Base-by-base conservation (phyloP, 140 eudicot species). In the Ambrosia hybrid region DNA sequence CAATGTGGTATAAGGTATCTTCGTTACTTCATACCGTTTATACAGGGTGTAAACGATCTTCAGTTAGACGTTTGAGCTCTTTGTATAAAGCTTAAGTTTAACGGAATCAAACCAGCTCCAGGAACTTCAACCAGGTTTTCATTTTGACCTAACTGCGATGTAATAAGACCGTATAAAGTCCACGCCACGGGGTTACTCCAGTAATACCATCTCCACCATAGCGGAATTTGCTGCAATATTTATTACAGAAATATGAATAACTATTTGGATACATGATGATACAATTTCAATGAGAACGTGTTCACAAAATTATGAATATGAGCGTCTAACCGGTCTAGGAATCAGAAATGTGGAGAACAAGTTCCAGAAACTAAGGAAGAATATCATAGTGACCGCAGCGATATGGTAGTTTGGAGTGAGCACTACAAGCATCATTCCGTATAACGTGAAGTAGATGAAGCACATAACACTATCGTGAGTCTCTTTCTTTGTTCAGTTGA, bases 201-300 rank as follows among this genome's bases (percentile, higher is more conserved):
- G 82, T 85, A 91, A 57, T 91, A 91, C 97, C 97, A 91, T 67
- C 97, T 78, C 95, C 97, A 91, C 97, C 97, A 88, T 80, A 91
- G 83, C 12, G 97, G 97, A 5, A 91, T 83, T 79, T 83, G 80
- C 97, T 91, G 86, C 87, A 57, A 41, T 41, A 41, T 41, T 41
- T 41, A 9, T 41, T 1, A 41, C 46, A 41, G 9, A 41, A 41
- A 5, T 41, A 41, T 5, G 46, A 30, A 30, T 30, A 30, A 30
- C 7, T 39, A 39, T 39, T 39, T 39, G 45, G 45, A 30, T 39
- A 3, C 7, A 39, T 39, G 45, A 39, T 39, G 34, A 30, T 30
- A 30, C 2, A 30, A 30, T 30, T 30, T 30, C 2, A 30, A 30
- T 30, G 34, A 39, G 45, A 39, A 39, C 6, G 5, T 39, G 45